Conservation (phyloP, 2,329 filamentous ascomycete species). For the Cadophora luteo-olivacea region DNA sequence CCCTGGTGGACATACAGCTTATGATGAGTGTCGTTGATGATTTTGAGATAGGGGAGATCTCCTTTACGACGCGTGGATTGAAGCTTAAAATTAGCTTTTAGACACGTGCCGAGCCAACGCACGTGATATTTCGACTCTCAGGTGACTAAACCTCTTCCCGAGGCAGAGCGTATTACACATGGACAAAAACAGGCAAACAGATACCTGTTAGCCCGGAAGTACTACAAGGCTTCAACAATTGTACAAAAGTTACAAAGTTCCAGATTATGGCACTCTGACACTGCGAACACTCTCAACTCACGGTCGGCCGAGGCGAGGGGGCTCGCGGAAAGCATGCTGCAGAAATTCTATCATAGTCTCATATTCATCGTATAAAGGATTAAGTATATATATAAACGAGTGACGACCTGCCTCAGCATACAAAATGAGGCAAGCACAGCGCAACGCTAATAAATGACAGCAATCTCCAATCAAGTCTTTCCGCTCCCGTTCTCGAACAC, state of each 20-base stretch:
- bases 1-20: neutral
- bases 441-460: slow-evolving; percentile 17
- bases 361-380: slow-evolving; percentile 13
- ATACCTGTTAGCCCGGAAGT: too few species aligned
- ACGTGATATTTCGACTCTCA: neutral
- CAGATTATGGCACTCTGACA: too few species aligned
- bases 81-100: neutral
- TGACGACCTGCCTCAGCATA: neutral
- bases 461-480: slow-evolving; percentile 5
- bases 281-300: too few species aligned
- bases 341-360: neutral
- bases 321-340: neutral
- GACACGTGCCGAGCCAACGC: neutral
- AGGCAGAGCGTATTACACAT: neutral
- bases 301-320: neutral
- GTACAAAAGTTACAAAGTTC: too few species aligned
- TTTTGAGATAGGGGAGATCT: neutral
- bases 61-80: neutral
- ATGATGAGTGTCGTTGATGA: neutral
- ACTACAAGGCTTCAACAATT: too few species aligned
- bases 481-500: slow-evolving; percentile 11
- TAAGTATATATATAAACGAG: slow-evolving; percentile 8
- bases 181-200: neutral
- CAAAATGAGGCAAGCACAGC: slow-evolving; percentile 3
- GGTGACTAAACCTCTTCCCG: neutral